A percentile compares a stretch with the other conserved stretches of the same genome.
Evolutionary conservation across 352 stramenopile genomes (phyloP).

Genomic region (Pilasporangium apinafurcum): DNA sequence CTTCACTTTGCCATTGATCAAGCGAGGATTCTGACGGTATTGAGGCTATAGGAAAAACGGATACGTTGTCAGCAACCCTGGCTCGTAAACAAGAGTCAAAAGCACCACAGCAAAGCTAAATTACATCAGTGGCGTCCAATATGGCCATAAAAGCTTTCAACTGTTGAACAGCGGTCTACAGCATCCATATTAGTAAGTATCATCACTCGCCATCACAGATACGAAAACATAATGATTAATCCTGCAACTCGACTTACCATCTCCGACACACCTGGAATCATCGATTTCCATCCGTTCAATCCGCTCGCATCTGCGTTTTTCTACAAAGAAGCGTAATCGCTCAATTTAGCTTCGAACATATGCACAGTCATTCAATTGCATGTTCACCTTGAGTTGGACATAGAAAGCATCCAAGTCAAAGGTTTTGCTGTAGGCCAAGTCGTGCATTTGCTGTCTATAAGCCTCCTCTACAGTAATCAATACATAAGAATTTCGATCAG

Average conservation of each 20-base stretch:
- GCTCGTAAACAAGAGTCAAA: no score
- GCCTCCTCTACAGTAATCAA: constrained; percentile 33
- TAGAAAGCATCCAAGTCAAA: constrained; percentile 72
- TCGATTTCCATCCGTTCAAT: constrained; percentile 71
- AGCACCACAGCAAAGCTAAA: neutral
- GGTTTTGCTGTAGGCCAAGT: constrained; percentile 54
- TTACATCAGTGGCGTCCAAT: constrained; percentile 68
- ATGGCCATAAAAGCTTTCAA: constrained; percentile 81
- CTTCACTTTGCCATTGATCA: constrained; percentile 85
- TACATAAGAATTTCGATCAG: neutral
- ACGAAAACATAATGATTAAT: neutral
- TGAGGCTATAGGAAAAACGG: constrained; percentile 27
- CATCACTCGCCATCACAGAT: neutral
- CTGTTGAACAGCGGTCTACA: constrained; percentile 76
- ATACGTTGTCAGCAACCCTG: neutral
- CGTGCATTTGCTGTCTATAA: constrained; percentile 73
- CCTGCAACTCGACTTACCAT: constrained; percentile 37
- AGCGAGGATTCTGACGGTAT: constrained; percentile 55
- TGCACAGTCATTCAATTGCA: neutral
- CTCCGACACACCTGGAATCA: constrained; percentile 69
- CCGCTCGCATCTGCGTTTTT: constrained; percentile 74
- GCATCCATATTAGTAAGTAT: neutral
- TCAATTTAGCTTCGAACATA: no score
- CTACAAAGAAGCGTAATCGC: no score
- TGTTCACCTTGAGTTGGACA: constrained; percentile 57